Evolutionary conservation across 768 basidiomycete species (phyloP).

Genomic region (Lyophyllum semitale): DNA sequence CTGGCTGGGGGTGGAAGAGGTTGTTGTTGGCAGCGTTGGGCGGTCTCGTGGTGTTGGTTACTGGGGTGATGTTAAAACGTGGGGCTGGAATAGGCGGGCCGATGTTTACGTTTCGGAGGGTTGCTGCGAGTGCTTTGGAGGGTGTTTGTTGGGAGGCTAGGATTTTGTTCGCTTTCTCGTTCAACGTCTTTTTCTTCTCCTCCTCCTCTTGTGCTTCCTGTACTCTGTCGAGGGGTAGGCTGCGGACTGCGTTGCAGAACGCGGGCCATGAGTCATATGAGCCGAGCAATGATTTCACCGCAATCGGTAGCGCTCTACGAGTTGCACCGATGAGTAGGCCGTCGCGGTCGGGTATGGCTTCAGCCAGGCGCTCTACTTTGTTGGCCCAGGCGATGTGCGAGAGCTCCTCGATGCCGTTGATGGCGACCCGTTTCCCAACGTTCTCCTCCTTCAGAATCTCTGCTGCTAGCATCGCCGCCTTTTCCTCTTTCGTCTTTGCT

Average conservation of each 20-base stretch:
- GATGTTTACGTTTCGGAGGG: background rate
- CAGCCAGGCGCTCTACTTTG: slow-evolving; percentile 16
- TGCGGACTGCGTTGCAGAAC: slow-evolving; percentile 14
- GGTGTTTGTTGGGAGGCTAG: background rate
- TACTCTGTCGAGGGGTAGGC: background rate
- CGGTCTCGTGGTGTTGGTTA: background rate
- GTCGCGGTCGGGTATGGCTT: slow-evolving; percentile 14
- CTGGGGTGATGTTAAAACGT: background rate
- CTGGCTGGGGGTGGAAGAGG: background rate
- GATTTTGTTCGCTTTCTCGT: background rate
- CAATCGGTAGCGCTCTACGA: slow-evolving; percentile 9
- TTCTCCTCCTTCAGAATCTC: slow-evolving; percentile 12
- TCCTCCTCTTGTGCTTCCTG: slow-evolving; percentile 4
- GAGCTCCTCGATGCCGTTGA: slow-evolving; percentile 18
- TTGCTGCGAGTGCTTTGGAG: background rate
- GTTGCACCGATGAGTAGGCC: slow-evolving; percentile 13
- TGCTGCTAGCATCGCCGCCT: slow-evolving; percentile 2
- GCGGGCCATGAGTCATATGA: slow-evolving; percentile 10
- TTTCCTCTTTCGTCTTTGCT: slow-evolving; percentile 10
- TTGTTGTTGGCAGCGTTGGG: background rate
- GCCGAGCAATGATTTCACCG: background rate
- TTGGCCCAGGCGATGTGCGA: slow-evolving; percentile 25
- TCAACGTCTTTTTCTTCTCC: background rate
- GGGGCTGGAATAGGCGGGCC: background rate
- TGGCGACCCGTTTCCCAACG: slow-evolving; percentile 17